A percentile compares a stretch with the other conserved stretches of the same genome.
These are phyloP conservation scores for Talaromyces sp. DNA, from an alignment of 2,329 filamentous ascomycete species.

Conservation along the genomic window DNA sequence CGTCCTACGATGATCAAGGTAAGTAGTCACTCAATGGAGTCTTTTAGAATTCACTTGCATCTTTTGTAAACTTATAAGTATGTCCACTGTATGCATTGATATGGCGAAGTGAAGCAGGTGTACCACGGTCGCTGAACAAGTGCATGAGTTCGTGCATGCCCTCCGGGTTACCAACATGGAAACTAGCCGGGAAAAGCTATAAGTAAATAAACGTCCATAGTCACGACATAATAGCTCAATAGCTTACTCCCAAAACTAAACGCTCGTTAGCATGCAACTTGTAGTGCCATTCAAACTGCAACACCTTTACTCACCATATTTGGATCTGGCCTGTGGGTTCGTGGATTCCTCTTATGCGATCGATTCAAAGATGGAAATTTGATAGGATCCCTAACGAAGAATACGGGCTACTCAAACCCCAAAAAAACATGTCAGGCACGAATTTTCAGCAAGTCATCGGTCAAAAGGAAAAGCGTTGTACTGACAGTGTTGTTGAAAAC, in stretches of 20 bases:
- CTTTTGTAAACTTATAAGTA: constrained; percentile 60
- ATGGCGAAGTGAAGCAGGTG: constrained; percentile 57
- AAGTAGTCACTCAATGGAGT: background rate
- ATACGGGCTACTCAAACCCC: constrained; percentile 52
- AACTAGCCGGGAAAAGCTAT: constrained; percentile 26
- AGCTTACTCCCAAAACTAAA: constrained; percentile 30
- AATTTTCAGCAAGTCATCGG: background rate
- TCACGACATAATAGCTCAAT: too few species aligned
- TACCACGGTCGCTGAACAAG: constrained; percentile 62
- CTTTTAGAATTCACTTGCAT: background rate
- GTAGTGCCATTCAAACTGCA: background rate
- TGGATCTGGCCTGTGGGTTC: constrained; percentile 25
- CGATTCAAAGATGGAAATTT: constrained; percentile 70
- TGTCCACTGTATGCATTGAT: constrained; percentile 64
- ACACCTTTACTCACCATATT: constrained; percentile 22
- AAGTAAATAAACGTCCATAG: background rate
- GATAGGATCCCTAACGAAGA: constrained; percentile 64
- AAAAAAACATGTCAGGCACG: background rate
- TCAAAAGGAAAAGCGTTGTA: background rate
- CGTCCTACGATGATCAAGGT: constrained; percentile 38
- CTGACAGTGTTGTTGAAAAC: constrained; percentile 19
- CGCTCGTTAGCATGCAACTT: background rate
- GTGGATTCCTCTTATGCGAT: constrained; percentile 61
- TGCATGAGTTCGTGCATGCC: constrained; percentile 58
- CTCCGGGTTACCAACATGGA: constrained; percentile 57